Base-by-base conservation (phyloP, 176 grass and related monocot species). In the Lolium multiflorum region DNA sequence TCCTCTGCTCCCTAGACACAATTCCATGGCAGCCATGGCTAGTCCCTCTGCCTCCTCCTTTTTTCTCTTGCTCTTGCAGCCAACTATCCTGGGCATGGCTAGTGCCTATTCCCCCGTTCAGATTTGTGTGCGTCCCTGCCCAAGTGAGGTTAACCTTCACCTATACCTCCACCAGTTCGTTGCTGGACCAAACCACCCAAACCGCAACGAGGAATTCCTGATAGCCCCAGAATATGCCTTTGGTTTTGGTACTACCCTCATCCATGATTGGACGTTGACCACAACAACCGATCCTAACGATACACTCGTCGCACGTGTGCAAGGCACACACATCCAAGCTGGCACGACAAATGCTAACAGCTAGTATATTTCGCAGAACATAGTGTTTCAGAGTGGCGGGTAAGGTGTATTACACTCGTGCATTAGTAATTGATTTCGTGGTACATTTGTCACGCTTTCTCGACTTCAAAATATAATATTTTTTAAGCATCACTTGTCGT, bases 321-420 rank as follows among this genome's bases (percentile, higher is more conserved):
- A 80, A 17, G 78, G 78, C 38, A 46, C 46, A 1, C 78, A 80
- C 47, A 63, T 80, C 13, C 58, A 63, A 59, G 57, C 77, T 15
- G 39, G 77, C 9, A 21, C 24, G 2, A 80, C 2, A 4, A 25
- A 46, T 8, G 55, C 18, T 21, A 24, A 48, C 6, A 22, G 11
- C 12, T 80, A 58, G 77, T 80, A 80, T 14, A 80, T 20, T 4
- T 64, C 78, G 15, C 43, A 48, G 41, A 80, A 47, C 78, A 41
- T 80, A 16, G 39, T 80, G 12, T 80, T 80, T 17, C 5, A 64
- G 58, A 43, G 15, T 20, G n/a, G 8, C 21, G 49, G 58, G 78
- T 64, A 47, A 28, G 11, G 0, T 64, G 1, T 11, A 11, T 17
- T 12, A 4, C 3, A 79, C 4, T 0, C 7, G 11, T 38, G 16